Evolutionary conservation across 225 moss, liverwort and hornwort species (phyloP).

Genomic region (Antitrichia curtipendula): DNA sequence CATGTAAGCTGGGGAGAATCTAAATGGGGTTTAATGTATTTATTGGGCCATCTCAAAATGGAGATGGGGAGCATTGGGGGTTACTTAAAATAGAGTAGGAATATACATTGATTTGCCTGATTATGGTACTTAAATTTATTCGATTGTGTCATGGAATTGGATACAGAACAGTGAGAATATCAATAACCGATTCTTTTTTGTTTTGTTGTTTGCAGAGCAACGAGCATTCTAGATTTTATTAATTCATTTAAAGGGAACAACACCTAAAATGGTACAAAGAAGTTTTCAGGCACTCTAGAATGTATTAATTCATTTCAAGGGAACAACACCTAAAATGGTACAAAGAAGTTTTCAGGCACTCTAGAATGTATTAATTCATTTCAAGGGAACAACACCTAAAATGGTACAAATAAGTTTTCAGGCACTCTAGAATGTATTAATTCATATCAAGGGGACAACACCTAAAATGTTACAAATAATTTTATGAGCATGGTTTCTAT

Average conservation of each 20-base stretch:
- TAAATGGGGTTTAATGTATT: background rate
- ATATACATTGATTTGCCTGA: background rate
- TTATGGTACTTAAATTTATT: background rate
- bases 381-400: no score
- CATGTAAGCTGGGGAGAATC: background rate
- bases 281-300: no score
- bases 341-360: no score
- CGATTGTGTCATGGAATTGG: no score
- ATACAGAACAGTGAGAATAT: no score
- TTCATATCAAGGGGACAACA: background rate
- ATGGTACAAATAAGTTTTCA: no score
- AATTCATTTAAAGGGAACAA: background rate
- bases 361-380: no score
- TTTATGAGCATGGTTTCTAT: background rate
- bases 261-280: background rate
- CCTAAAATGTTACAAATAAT: background rate
- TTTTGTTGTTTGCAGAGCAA: background rate
- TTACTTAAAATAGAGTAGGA: background rate
- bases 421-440: background rate
- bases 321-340: no score
- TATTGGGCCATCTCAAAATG: background rate
- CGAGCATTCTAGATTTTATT: background rate
- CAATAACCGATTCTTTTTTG: background rate
- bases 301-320: no score
- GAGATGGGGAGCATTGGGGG: background rate